phyloP scores from a whole-genome alignment of 768 basidiomycete species.

The Tylopilus sp. region DNA sequence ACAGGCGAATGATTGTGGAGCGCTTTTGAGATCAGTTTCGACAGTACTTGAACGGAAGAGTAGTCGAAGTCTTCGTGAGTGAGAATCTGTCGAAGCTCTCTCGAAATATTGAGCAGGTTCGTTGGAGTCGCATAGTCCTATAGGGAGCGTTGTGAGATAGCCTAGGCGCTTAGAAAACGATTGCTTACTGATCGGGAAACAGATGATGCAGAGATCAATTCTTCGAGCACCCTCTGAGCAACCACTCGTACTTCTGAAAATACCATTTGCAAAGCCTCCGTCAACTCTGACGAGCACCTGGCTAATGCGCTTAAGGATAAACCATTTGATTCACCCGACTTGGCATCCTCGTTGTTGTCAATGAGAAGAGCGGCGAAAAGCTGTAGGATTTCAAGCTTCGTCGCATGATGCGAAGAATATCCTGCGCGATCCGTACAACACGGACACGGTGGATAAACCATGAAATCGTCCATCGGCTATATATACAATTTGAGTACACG shows the following conservation, averaged over 20 bases:
- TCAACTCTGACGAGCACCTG: slow-evolving; percentile 10
- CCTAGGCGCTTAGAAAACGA: not conserved
- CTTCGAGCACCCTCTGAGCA: slow-evolving; percentile 19
- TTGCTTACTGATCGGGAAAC: slow-evolving; percentile 25
- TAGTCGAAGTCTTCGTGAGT: slow-evolving; percentile 51
- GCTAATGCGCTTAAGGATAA: not conserved
- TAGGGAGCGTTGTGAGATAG: slow-evolving; percentile 14
- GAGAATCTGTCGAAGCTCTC: slow-evolving; percentile 43
- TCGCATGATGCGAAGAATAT: slow-evolving; percentile 27
- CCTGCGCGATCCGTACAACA: slow-evolving; percentile 24
- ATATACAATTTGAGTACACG: slow-evolving; percentile 26
- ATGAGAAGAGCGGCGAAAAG: slow-evolving; percentile 41
- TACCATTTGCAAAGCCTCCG: slow-evolving; percentile 22
- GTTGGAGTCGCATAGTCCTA: slow-evolving; percentile 32
- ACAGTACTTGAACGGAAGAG: slow-evolving; percentile 59
- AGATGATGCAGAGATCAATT: slow-evolving; percentile 13
- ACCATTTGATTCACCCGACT: not conserved
- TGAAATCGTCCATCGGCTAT: slow-evolving; percentile 52
- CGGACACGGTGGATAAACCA: slow-evolving; percentile 37
- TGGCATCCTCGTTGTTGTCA: slow-evolving; percentile 27
- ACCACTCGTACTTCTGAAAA: slow-evolving; percentile 18
- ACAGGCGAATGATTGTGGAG: slow-evolving; percentile 34
- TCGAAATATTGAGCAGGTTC: slow-evolving; percentile 36
- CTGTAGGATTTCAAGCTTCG: slow-evolving; percentile 40
- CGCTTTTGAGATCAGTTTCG: slow-evolving; percentile 47